These are phyloP conservation scores for Aspergillus nidulans DNA, from an alignment of 495 filamentous ascomycete species.

Conservation along the genomic window DNA sequence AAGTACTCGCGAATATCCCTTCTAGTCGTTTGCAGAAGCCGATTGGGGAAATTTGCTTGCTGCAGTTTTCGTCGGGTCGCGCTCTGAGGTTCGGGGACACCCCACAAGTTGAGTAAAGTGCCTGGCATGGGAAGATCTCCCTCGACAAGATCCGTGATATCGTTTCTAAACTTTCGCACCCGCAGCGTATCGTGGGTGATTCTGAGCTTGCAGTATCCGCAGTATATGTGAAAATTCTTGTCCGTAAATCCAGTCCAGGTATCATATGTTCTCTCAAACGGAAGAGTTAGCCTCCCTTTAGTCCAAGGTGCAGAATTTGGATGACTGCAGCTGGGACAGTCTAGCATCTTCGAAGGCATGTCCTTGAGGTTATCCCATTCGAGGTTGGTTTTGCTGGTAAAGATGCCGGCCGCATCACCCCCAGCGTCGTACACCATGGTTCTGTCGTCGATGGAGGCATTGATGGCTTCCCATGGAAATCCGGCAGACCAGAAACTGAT, in stretches of 20 bases:
- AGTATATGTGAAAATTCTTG: slow-evolving; percentile 45
- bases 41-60: slow-evolving; percentile 53
- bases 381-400: slow-evolving; percentile 46
- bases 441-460: slow-evolving; percentile 58
- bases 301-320: slow-evolving; percentile 56
- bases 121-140: slow-evolving; percentile 57
- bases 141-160: slow-evolving; percentile 42
- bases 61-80: neutral
- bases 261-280: slow-evolving; percentile 22
- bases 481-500: slow-evolving; percentile 58
- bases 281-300: slow-evolving; percentile 33
- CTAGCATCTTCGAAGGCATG: slow-evolving; percentile 39
- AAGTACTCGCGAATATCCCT: slow-evolving; percentile 26
- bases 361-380: slow-evolving; percentile 59
- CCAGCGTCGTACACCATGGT: slow-evolving; percentile 59
- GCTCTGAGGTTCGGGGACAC: slow-evolving; percentile 19
- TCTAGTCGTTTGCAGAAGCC: slow-evolving; percentile 45
- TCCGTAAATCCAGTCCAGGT: slow-evolving; percentile 58
- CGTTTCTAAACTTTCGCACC: slow-evolving; percentile 53
- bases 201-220: slow-evolving; percentile 41
- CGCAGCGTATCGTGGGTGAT: slow-evolving; percentile 50
- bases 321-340: slow-evolving; percentile 54
- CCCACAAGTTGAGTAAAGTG: slow-evolving; percentile 47
- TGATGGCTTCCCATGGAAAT: slow-evolving; percentile 67
- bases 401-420: slow-evolving; percentile 39